Evolutionary conservation across 2,329 filamentous ascomycete genomes (phyloP).

Genomic region (Pyricularia pennisetigena): DNA sequence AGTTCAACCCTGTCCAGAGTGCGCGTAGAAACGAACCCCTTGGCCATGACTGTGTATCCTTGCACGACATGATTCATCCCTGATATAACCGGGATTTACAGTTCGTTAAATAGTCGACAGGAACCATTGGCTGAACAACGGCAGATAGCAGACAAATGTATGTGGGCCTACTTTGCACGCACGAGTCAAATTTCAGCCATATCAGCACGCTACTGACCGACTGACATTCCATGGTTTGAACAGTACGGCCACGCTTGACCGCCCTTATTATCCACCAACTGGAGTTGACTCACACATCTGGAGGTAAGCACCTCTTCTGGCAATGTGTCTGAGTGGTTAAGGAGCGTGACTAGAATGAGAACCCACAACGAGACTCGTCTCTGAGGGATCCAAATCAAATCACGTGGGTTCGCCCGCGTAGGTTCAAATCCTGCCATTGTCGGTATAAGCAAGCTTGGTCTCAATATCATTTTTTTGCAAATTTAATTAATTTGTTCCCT

Average conservation of each 20-base stretch:
- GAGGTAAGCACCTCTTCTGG: background rate
- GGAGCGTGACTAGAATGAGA: constrained; percentile 2
- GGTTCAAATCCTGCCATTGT: constrained; percentile 4
- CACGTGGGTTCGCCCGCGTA: constrained; percentile 5
- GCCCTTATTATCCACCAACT: background rate
- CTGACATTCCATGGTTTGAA: background rate
- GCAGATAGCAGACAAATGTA: background rate
- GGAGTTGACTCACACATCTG: too few species aligned
- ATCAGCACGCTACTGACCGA: background rate
- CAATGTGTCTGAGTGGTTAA: constrained; percentile 3
- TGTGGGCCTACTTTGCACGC: too few species aligned
- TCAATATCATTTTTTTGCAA: too few species aligned
- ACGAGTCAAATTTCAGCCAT: background rate
- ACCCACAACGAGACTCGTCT: background rate
- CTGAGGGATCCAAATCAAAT: background rate
- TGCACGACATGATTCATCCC: too few species aligned
- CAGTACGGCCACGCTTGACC: background rate
- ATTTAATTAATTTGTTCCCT: too few species aligned
- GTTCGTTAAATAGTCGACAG: too few species aligned
- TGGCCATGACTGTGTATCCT: too few species aligned
- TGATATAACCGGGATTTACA: background rate
- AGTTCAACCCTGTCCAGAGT: background rate
- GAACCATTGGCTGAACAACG: too few species aligned
- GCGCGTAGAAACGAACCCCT: background rate
- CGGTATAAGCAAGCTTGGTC: background rate